A percentile compares a stretch with the other conserved stretches of the same genome.
phyloP scores from a whole-genome alignment of 2,329 filamentous ascomycete species.

The Xylariaceae sp. region DNA sequence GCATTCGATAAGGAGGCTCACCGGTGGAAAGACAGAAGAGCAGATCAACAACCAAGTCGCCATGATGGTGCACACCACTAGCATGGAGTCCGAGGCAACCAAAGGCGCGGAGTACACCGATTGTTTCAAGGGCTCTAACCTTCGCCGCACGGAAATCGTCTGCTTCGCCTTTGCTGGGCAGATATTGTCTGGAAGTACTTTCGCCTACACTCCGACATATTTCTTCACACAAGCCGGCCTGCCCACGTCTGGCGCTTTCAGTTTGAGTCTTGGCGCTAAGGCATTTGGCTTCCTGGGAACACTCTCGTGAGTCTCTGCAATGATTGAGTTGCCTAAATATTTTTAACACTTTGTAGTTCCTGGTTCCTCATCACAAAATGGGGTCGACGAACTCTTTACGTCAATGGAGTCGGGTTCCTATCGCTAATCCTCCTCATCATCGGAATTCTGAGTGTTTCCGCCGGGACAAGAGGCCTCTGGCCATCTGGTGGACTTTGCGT shows the following conservation, averaged over 20 bases:
- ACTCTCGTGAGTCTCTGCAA: slow-evolving; percentile 31
- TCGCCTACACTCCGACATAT: slow-evolving; percentile 31
- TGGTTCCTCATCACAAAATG: slow-evolving; percentile 39
- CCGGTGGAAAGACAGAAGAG: slow-evolving; percentile 27
- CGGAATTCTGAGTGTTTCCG: slow-evolving; percentile 40
- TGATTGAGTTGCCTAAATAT: background rate
- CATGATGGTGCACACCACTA: slow-evolving; percentile 45
- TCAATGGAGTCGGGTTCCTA: slow-evolving; percentile 39
- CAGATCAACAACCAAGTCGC: slow-evolving; percentile 40
- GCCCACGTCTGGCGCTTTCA: slow-evolving; percentile 29
- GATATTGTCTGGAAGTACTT: slow-evolving; percentile 15
- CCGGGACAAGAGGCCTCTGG: slow-evolving; percentile 41
- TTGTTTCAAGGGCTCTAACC: slow-evolving; percentile 43
- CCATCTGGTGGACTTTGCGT: slow-evolving; percentile 42
- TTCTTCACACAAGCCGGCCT: slow-evolving; percentile 35
- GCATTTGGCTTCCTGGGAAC: slow-evolving; percentile 39
- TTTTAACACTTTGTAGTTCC: slow-evolving; percentile 33
- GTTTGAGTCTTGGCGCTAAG: slow-evolving; percentile 34
- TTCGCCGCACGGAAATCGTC: slow-evolving; percentile 33
- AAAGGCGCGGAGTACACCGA: slow-evolving; percentile 43
- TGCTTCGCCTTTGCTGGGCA: slow-evolving; percentile 26
- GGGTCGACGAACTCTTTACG: slow-evolving; percentile 41
- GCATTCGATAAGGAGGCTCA: slow-evolving; percentile 34
- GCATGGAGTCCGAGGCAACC: slow-evolving; percentile 40
- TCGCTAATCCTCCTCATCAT: slow-evolving; percentile 36